phyloP scores from a whole-genome alignment of 306 rosid genomes.

The Casuarina cunninghamiana region DNA sequence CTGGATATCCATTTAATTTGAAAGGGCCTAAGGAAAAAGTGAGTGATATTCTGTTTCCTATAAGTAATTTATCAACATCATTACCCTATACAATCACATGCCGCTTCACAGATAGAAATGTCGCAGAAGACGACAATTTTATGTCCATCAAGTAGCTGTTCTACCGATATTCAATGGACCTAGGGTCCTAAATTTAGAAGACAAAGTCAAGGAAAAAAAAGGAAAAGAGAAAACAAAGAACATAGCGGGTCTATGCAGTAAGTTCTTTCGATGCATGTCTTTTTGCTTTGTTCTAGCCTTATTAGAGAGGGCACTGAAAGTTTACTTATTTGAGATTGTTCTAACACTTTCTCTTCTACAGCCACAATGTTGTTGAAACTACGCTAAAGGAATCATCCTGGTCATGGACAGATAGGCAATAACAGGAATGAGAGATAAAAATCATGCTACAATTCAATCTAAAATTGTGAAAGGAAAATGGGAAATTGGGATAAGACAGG shows the following conservation, averaged over 20 bases:
- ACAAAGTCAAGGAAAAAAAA: too few species aligned
- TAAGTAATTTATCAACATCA: too few species aligned
- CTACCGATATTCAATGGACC: too few species aligned
- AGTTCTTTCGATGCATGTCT: neutral
- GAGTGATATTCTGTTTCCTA: too few species aligned
- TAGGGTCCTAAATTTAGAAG: too few species aligned
- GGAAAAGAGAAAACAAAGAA: too few species aligned
- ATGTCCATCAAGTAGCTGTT: too few species aligned
- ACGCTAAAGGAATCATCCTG: slow-evolving; percentile 8
- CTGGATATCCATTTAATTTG: neutral
- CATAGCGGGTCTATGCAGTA: too few species aligned
- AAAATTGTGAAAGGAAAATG: slow-evolving; percentile 18
- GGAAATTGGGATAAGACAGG: slow-evolving; percentile 25
- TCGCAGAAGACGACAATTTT: too few species aligned
- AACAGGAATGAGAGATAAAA: slow-evolving; percentile 14
- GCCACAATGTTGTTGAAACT: neutral
- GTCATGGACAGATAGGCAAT: slow-evolving; percentile 17
- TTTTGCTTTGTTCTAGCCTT: neutral
- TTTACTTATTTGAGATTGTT: neutral
- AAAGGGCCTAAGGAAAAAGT: too few species aligned
- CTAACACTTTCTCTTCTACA: neutral
- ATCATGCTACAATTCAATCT: slow-evolving; percentile 19
- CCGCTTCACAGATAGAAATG: too few species aligned
- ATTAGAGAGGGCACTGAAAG: neutral
- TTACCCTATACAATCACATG: too few species aligned